Conservation (phyloP, 352 stramenopile genomes). For the Aphanomyces cochlioides region DNA sequence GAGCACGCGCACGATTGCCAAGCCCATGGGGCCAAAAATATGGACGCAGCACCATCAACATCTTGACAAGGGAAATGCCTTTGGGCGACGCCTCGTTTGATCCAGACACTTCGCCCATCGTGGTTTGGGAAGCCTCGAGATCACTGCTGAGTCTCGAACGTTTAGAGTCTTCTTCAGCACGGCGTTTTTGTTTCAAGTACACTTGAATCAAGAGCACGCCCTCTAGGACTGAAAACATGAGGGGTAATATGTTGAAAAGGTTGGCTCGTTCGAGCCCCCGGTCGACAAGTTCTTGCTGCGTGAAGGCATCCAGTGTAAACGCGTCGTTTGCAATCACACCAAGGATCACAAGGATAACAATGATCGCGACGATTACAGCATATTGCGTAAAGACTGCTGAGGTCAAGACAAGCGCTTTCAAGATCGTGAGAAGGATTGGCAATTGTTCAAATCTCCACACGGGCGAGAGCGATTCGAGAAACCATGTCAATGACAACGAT, state of each 20-base stretch:
- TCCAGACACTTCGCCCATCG: slow-evolving; percentile 35
- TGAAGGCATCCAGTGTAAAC: slow-evolving; percentile 68
- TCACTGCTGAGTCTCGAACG: slow-evolving; percentile 41
- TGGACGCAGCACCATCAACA: slow-evolving; percentile 79
- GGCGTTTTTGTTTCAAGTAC: slow-evolving; percentile 29
- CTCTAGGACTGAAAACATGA: slow-evolving; percentile 83
- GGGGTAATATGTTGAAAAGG: slow-evolving; percentile 72
- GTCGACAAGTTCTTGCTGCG: slow-evolving; percentile 47
- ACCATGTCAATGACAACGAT: not conserved
- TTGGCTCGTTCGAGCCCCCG: slow-evolving; percentile 62
- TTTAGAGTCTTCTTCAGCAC: not conserved
- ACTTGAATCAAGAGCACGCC: slow-evolving; percentile 73
- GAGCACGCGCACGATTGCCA: slow-evolving; percentile 71
- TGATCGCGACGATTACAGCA: slow-evolving; percentile 39
- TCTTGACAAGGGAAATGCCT: slow-evolving; percentile 79
- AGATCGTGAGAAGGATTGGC: slow-evolving; percentile 54
- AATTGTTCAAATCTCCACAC: slow-evolving; percentile 75
- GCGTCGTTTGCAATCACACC: slow-evolving; percentile 63
- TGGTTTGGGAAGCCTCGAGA: slow-evolving; percentile 31
- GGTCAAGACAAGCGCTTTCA: slow-evolving; percentile 60
- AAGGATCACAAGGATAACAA: slow-evolving; percentile 48
- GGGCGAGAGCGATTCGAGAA: not conserved
- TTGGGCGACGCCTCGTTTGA: slow-evolving; percentile 33
- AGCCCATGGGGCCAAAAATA: slow-evolving; percentile 83
- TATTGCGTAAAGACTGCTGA: slow-evolving; percentile 47